A percentile compares a stretch with the other conserved stretches of the same genome.
Conservation (phyloP, 371 early-diverging fungal genomes). For the Mortierella sp. region DNA sequence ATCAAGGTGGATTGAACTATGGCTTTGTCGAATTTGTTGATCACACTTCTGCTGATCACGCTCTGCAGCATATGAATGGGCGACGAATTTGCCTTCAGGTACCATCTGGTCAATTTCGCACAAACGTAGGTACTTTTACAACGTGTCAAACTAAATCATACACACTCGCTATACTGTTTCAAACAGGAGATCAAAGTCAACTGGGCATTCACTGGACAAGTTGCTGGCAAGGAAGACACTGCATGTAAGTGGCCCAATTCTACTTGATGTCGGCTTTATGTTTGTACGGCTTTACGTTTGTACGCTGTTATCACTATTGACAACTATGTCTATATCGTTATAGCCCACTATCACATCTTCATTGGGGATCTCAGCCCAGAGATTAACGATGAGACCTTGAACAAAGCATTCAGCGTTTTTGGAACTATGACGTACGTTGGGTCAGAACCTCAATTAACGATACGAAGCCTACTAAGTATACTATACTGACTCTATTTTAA, state of each 20-base stretch:
- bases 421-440: slow-evolving; percentile 80
- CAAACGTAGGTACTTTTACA: neutral
- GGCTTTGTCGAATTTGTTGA: slow-evolving; percentile 93
- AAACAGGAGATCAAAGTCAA: slow-evolving; percentile 86
- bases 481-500: neutral
- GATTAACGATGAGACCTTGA: slow-evolving; percentile 78
- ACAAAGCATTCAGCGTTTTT: slow-evolving; percentile 79
- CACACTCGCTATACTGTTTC: neutral
- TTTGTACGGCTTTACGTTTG: neutral
- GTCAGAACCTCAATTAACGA: neutral
- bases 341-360: slow-evolving; percentile 84
- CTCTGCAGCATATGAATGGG: slow-evolving; percentile 84
- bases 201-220: slow-evolving; percentile 81
- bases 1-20: slow-evolving; percentile 78
- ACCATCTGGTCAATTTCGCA: slow-evolving; percentile 5
- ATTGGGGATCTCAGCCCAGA: slow-evolving; percentile 88
- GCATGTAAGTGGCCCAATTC: slow-evolving; percentile 55
- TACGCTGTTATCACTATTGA: neutral
- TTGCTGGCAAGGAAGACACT: slow-evolving; percentile 71
- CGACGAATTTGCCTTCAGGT: slow-evolving; percentile 74
- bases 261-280: neutral
- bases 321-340: neutral
- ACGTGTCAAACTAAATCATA: neutral
- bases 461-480: neutral
- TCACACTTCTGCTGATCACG: slow-evolving; percentile 79